Evolutionary conservation across 2,329 filamentous ascomycete genomes (phyloP).

Genomic region (Cordyceps tenuipes): DNA sequence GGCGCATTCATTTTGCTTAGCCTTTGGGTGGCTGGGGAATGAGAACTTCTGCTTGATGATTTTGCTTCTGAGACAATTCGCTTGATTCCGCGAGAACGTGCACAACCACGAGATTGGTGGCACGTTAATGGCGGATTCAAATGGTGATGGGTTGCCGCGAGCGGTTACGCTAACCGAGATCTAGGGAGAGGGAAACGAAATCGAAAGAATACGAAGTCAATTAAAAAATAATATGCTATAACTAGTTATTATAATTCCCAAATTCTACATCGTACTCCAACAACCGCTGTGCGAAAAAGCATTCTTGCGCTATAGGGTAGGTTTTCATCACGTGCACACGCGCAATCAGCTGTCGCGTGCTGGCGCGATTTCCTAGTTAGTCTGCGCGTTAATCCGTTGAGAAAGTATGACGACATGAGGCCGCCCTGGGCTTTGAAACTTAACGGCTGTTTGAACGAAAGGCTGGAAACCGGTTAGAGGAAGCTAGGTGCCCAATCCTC

Average conservation of each 20-base stretch:
- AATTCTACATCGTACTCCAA: neutral
- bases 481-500: neutral
- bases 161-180: too few relatives aligned
- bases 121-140: too few relatives aligned
- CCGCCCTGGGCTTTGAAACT: neutral
- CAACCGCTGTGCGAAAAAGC: neutral
- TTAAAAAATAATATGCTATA: neutral
- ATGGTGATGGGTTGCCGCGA: too few relatives aligned
- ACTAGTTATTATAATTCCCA: neutral
- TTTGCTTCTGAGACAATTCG: too few relatives aligned
- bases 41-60: too few relatives aligned
- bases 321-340: neutral
- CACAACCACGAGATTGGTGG: too few relatives aligned
- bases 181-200: too few relatives aligned
- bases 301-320: neutral
- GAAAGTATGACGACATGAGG: neutral
- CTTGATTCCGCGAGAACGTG: too few relatives aligned
- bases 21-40: neutral
- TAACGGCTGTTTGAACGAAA: neutral
- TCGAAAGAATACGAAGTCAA: too few relatives aligned
- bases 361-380: neutral
- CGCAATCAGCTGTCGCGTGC: neutral
- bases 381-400: neutral
- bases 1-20: neutral
- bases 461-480: neutral